Percentiles rank a stretch among this genome's conserved stretches.
phyloP scores from a whole-genome alignment of 2,329 filamentous ascomycete genomes.

The Aspergillus clavatus region DNA sequence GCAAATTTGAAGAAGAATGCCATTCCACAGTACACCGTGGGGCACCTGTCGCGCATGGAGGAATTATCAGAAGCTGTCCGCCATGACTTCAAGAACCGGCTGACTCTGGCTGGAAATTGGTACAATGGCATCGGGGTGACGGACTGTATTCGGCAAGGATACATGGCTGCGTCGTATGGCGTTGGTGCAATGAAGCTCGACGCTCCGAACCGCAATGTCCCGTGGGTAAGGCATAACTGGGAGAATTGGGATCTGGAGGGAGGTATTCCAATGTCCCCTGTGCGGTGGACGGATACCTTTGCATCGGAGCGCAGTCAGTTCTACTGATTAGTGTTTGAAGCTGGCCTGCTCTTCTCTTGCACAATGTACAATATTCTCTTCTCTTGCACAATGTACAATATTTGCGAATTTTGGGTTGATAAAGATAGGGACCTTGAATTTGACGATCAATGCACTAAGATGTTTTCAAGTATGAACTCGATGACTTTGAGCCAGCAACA shows the following conservation, averaged over 20 bases:
- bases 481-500: not conserved
- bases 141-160: constrained; percentile 54
- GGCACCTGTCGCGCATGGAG: constrained; percentile 63
- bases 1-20: constrained; percentile 64
- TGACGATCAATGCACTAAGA: not conserved
- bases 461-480: not conserved
- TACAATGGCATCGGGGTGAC: constrained; percentile 49
- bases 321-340: not conserved
- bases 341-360: not conserved
- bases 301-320: constrained; percentile 10
- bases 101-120: constrained; percentile 59
- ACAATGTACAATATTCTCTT: no score
- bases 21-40: constrained; percentile 85
- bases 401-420: not conserved
- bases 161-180: constrained; percentile 46
- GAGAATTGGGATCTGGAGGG: constrained; percentile 27
- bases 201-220: constrained; percentile 3
- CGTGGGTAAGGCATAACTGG: constrained; percentile 20
- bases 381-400: not conserved
- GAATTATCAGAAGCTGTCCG: constrained; percentile 53
- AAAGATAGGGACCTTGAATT: constrained; percentile 1
- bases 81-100: constrained; percentile 54
- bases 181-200: constrained; percentile 31
- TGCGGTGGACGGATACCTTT: constrained; percentile 13
- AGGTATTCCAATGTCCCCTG: constrained; percentile 27